These are phyloP conservation scores for Magnolia kwangsiensis DNA, from an alignment of 164 flowering plant genomes.

Conservation along the genomic window DNA sequence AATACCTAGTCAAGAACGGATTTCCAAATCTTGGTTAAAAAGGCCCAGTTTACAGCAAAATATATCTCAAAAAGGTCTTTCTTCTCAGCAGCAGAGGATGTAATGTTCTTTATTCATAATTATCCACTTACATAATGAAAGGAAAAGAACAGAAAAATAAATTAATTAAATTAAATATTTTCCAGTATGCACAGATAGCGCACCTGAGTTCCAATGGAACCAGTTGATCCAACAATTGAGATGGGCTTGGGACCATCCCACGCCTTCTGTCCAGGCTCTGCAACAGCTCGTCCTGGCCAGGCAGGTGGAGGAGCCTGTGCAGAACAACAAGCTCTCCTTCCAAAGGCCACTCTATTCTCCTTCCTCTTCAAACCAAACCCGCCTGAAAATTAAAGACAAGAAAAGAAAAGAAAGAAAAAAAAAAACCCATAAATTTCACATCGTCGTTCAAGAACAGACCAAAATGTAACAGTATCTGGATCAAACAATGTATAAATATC, in stretches of 20 bases:
- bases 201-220: conserved; percentile 99
- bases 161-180: not conserved
- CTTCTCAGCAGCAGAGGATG: not conserved
- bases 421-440: not conserved
- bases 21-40: not conserved
- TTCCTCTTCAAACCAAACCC: conserved; percentile 50
- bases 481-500: not conserved
- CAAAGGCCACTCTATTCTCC: conserved; percentile 31
- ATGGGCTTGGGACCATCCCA: conserved; percentile 97
- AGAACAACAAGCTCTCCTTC: conserved; percentile 50
- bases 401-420: not conserved
- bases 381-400: conserved; percentile 27
- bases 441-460: no score
- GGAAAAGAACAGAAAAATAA: not conserved
- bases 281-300: conserved; percentile 88
- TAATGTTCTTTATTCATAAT: no score
- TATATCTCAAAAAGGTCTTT: not conserved
- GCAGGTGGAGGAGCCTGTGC: conserved; percentile 85
- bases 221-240: conserved; percentile 92
- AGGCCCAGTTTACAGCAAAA: not conserved
- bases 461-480: not conserved
- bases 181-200: not conserved
- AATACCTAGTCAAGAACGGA: no score
- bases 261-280: conserved; percentile 45
- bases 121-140: no score